phyloP scores from a whole-genome alignment of 2,329 filamentous ascomycete species.

The Fusarium pseudoanthophilum region DNA sequence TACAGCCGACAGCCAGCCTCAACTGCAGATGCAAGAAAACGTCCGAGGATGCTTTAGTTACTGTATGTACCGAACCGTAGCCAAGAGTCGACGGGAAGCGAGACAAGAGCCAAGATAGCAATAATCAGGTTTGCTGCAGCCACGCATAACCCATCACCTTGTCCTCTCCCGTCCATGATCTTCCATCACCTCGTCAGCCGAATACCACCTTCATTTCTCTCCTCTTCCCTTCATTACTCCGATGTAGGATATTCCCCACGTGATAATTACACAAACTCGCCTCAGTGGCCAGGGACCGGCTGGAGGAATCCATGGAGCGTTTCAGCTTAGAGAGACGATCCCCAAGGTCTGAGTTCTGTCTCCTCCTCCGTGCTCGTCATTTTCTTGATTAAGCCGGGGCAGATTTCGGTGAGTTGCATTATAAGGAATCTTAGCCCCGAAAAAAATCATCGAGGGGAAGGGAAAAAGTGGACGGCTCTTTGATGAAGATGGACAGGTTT shows the following conservation, averaged over 20 bases:
- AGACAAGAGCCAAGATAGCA: constrained; percentile 16
- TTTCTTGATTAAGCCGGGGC: constrained; percentile 4
- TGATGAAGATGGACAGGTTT: constrained; percentile 22
- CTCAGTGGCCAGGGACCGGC: constrained; percentile 4
- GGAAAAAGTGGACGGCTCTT: constrained; percentile 11
- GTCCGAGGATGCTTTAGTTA: background rate
- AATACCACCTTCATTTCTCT: constrained; percentile 3
- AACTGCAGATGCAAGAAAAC: background rate
- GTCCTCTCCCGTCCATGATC: background rate
- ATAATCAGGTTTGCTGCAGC: constrained; percentile 8
- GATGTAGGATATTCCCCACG: constrained; percentile 6
- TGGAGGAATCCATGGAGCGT: constrained; percentile 12
- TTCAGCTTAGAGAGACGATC: constrained; percentile 14
- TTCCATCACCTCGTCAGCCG: background rate
- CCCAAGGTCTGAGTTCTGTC: constrained; percentile 1
- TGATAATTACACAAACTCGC: constrained; percentile 9
- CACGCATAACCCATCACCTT: background rate
- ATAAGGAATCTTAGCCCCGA: constrained; percentile 10
- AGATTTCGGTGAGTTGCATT: constrained; percentile 18
- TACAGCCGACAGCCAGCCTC: background rate
- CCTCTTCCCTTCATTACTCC: background rate
- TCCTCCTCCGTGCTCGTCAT: background rate
- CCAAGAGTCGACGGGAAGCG: constrained; percentile 8
- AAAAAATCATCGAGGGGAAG: background rate
- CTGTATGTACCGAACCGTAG: background rate